Evolutionary conservation across 257 asterid genomes (phyloP).

Genomic region (Solanum pinnatisectum): DNA sequence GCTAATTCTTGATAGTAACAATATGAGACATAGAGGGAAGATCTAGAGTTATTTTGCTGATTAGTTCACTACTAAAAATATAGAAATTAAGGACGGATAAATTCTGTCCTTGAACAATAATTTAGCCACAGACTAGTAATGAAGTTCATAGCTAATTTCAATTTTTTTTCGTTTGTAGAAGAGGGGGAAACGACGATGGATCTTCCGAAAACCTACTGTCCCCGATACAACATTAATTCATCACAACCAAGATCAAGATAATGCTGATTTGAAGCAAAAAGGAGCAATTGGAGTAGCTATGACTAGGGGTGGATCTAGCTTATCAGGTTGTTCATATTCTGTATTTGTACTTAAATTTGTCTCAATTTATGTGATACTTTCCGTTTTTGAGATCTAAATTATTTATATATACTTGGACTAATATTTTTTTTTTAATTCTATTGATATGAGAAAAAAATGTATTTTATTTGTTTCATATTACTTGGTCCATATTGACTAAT

Average conservation of each 20-base stretch:
- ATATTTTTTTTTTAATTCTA: too few species aligned
- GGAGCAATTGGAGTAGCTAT: constrained; percentile 30
- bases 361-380: not conserved
- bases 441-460: not conserved
- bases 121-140: not conserved
- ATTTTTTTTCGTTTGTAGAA: constrained; percentile 17
- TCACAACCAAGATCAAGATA: constrained; percentile 17
- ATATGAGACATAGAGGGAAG: not conserved
- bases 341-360: not conserved
- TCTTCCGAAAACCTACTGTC: constrained; percentile 27
- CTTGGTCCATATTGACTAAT: not conserved
- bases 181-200: constrained; percentile 70
- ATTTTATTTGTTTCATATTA: too few species aligned
- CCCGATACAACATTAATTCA: constrained; percentile 50
- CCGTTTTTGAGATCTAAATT: not conserved
- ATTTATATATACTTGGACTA: too few species aligned
- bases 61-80: not conserved
- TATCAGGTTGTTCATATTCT: not conserved
- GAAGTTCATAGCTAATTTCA: not conserved
- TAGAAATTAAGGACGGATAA: not conserved
- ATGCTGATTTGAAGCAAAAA: constrained; percentile 7
- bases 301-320: not conserved
- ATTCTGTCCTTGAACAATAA: rapidly evolving
- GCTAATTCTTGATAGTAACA: not conserved
- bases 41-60: not conserved